Conservation (phyloP, 345 rosid species). For the Limnanthes douglasii region DNA sequence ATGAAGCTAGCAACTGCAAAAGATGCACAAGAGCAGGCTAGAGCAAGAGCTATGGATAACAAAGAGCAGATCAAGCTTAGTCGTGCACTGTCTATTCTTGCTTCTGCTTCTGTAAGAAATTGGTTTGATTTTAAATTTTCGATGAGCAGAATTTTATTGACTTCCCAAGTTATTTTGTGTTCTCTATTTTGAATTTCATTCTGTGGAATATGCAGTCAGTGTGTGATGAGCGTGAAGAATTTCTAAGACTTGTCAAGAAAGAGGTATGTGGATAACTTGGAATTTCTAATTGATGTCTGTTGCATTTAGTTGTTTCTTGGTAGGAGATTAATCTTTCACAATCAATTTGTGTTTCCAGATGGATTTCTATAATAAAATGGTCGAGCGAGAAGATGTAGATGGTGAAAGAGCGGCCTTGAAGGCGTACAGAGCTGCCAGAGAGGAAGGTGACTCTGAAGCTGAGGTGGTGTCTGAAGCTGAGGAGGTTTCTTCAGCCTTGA, state of each 20-base stretch:
- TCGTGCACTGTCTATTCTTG: conserved; percentile 75
- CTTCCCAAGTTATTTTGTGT: conserved; percentile 2
- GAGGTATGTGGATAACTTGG: conserved; percentile 44
- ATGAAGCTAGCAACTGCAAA: conserved; percentile 42
- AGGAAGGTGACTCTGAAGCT: conserved; percentile 30
- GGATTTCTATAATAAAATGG: conserved; percentile 77
- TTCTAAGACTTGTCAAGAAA: conserved; percentile 68
- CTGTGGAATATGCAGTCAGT: conserved; percentile 51
- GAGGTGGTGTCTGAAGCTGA: conserved; percentile 35
- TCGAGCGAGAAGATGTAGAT: conserved; percentile 50
- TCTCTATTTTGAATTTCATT: conserved; percentile 8
- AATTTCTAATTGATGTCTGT: too few relatives aligned
- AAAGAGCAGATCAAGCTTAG: conserved; percentile 67
- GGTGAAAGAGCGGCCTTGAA: conserved; percentile 58
- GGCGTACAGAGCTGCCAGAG: conserved; percentile 82
- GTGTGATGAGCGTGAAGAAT: conserved; percentile 77
- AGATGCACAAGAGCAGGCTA: conserved; percentile 65
- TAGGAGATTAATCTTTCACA: too few relatives aligned
- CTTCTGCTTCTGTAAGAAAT: conserved; percentile 82
- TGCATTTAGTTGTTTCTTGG: too few relatives aligned
- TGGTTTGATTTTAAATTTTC: conserved; percentile 1
- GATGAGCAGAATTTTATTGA: conserved; percentile 2
- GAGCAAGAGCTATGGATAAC: conserved; percentile 56
- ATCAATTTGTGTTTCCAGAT: conserved; percentile 49
- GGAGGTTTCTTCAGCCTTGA: conserved; percentile 65